Conservation (phyloP, 83 land plant species). For the Larix sibirica region DNA sequence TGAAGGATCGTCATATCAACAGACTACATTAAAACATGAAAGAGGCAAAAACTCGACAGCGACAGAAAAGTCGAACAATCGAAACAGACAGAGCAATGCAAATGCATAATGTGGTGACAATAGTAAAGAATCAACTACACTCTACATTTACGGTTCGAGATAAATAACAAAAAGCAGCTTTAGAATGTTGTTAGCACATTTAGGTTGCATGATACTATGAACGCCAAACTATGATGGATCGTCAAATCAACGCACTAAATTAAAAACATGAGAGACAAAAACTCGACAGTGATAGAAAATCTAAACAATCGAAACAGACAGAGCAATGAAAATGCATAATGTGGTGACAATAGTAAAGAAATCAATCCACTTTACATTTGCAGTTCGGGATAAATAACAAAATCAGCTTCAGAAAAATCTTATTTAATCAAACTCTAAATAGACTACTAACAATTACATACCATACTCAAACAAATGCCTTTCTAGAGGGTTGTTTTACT, state of each 20-base stretch:
- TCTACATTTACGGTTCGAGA: not conserved
- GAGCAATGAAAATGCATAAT: not conserved
- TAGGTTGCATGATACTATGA: no score
- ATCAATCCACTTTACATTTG: not conserved
- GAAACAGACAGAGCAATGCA: not conserved
- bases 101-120: not conserved
- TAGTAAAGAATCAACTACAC: not conserved
- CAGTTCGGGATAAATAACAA: not conserved
- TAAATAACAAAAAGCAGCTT: not conserved
- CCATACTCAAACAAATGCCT: not conserved
- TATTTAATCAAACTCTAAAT: not conserved
- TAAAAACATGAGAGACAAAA: not conserved
- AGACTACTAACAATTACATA: not conserved
- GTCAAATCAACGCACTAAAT: not conserved
- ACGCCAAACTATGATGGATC: no score
- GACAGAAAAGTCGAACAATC: not conserved
- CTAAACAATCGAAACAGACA: not conserved
- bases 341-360: not conserved
- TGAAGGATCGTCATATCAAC: not conserved
- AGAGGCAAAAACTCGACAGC: not conserved
- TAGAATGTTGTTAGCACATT: no score
- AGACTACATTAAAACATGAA: not conserved
- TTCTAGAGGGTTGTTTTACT: not conserved
- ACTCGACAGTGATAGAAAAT: not conserved
- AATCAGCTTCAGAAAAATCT: not conserved